Evolutionary conservation across 1,284 basidiomycete species (phyloP).

Genomic region (Leccinum discolor): DNA sequence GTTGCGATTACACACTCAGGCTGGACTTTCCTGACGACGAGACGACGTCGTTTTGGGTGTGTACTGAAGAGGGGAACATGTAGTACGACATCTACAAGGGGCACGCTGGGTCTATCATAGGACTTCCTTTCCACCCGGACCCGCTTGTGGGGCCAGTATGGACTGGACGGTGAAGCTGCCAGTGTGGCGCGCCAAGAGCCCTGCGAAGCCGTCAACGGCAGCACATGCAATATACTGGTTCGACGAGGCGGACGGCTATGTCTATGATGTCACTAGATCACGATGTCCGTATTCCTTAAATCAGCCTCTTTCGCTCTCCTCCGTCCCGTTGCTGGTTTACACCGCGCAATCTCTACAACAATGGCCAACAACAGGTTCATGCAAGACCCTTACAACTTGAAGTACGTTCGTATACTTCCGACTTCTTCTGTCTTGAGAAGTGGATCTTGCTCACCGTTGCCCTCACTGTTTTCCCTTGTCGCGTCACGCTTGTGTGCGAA

Average conservation of each 20-base stretch:
- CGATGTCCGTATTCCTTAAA: not conserved
- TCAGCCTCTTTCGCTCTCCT: not conserved
- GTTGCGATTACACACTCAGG: slow-evolving; percentile 78
- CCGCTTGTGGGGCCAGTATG: slow-evolving; percentile 87
- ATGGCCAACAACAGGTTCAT: slow-evolving; percentile 1
- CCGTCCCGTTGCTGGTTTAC: not conserved
- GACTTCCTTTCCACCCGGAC: slow-evolving; percentile 81
- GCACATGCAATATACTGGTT: slow-evolving; percentile 82
- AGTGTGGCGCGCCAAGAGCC: slow-evolving; percentile 80
- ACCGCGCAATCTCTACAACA: not conserved
- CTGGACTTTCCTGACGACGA: slow-evolving; percentile 95
- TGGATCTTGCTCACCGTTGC: too few relatives aligned
- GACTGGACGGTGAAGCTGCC: slow-evolving; percentile 91
- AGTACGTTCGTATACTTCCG: too few relatives aligned
- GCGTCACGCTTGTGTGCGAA: too few relatives aligned
- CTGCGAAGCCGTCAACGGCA: slow-evolving; percentile 52
- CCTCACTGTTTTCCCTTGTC: too few relatives aligned
- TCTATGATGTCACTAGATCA: slow-evolving; percentile 76
- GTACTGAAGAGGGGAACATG: slow-evolving; percentile 96
- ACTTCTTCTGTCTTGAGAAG: too few relatives aligned
- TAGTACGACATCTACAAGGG: slow-evolving; percentile 92
- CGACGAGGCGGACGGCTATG: slow-evolving; percentile 96
- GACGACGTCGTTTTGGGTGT: slow-evolving; percentile 94
- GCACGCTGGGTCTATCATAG: slow-evolving; percentile 92
- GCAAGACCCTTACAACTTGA: slow-evolving; percentile 41